Evolutionary conservation across 495 filamentous ascomycete species (phyloP).

Genomic region (Xylaria longipes): DNA sequence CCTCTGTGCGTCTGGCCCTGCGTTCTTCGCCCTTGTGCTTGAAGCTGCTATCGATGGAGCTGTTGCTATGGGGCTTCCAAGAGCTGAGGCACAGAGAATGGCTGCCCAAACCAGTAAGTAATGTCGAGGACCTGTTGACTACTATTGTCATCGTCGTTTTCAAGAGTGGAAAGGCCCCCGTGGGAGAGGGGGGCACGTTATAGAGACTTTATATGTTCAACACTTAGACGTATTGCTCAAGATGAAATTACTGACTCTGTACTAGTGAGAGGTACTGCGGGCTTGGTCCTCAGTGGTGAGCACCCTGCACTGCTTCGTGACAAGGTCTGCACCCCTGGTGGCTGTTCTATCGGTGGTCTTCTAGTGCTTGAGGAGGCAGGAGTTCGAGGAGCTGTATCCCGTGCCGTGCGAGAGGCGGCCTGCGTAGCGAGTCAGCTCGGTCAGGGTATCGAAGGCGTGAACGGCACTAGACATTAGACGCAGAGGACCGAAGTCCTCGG

Average conservation of each 20-base stretch:
- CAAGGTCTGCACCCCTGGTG: constrained; percentile 80
- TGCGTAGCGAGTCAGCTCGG: constrained; percentile 77
- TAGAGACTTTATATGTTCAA: not conserved
- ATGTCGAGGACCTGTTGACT: not conserved
- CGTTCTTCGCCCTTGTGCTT: constrained; percentile 78
- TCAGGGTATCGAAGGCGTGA: constrained; percentile 56
- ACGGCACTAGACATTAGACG: constrained; percentile 41
- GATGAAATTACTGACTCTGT: not conserved
- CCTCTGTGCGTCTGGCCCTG: constrained; percentile 78
- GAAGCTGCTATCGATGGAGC: constrained; percentile 80
- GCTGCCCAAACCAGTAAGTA: constrained; percentile 70
- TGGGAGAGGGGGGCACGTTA: no score
- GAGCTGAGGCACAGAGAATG: constrained; percentile 79
- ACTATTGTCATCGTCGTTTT: not conserved
- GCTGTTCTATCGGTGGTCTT: constrained; percentile 80
- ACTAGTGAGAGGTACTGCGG: constrained; percentile 68
- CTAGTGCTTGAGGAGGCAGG: constrained; percentile 78
- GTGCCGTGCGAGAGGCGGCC: constrained; percentile 78
- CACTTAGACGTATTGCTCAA: no score
- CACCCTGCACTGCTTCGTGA: constrained; percentile 79
- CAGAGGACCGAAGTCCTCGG: constrained; percentile 21
- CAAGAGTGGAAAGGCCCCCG: not conserved
- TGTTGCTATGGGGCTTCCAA: constrained; percentile 79
- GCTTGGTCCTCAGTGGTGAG: constrained; percentile 72
- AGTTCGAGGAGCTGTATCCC: constrained; percentile 71